Evolutionary conservation across 140 eudicot genomes (phyloP).

Genomic region (Cichorium intybus): DNA sequence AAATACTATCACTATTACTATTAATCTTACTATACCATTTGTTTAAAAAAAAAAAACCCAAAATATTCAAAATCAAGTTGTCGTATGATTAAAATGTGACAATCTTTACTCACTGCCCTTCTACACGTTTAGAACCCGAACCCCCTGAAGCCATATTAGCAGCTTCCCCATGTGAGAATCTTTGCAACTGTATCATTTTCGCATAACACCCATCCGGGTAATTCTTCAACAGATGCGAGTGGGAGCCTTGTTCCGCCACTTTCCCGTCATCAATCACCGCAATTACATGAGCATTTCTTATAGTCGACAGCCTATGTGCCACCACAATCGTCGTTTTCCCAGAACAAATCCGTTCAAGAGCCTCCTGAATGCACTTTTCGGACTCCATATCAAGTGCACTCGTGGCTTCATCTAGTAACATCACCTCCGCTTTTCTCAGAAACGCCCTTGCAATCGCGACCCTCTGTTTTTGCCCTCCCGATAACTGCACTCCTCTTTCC

Average conservation of each 20-base stretch:
- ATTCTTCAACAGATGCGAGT: constrained; percentile 78
- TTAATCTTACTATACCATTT: constrained; percentile 40
- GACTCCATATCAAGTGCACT: constrained; percentile 96
- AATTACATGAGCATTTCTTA: constrained; percentile 78
- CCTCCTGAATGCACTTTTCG: constrained; percentile 78
- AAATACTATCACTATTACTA: constrained; percentile 20
- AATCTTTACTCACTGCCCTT: constrained; percentile 17
- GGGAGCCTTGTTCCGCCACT: constrained; percentile 91
- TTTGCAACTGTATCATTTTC: constrained; percentile 85
- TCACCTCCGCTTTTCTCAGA: constrained; percentile 76
- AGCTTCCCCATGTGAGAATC: constrained; percentile 74
- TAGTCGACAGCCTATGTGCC: constrained; percentile 83
- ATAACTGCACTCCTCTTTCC: constrained; percentile 81
- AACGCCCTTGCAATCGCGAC: constrained; percentile 88
- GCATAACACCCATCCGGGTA: constrained; percentile 84
- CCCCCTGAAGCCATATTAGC: constrained; percentile 43
- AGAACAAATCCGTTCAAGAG: constrained; percentile 68
- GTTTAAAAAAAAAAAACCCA: neutral
- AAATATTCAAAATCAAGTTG: constrained; percentile 32
- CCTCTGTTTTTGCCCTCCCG: constrained; percentile 91
- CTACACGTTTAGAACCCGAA: constrained; percentile 50
- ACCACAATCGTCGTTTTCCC: constrained; percentile 90
- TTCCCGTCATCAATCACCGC: constrained; percentile 91
- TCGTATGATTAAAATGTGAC: constrained; percentile 31
- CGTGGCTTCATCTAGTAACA: constrained; percentile 91